Conservation (phyloP, 148 eudicot species). For the Chenopodium quinoa region DNA sequence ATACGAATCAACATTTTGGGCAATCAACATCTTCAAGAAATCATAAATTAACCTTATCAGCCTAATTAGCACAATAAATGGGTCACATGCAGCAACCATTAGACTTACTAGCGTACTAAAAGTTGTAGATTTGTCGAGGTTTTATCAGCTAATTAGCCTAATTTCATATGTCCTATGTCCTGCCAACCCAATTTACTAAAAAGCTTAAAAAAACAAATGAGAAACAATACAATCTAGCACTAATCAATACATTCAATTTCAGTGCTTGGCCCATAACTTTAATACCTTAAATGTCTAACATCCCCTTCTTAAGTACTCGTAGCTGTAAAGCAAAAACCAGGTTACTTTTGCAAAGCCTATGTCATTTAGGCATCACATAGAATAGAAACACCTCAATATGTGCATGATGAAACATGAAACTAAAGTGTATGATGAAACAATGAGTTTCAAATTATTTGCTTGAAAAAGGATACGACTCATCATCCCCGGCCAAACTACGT, state of each 20-base stretch:
- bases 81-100: not conserved
- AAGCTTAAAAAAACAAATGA: not conserved
- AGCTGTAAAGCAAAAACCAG: not conserved
- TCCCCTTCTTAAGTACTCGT: not conserved
- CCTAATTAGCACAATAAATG: not conserved
- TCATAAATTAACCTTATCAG: too few species aligned
- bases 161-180: not conserved
- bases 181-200: not conserved
- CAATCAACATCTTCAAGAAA: not conserved
- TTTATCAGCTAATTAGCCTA: not conserved
- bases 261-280: too few species aligned
- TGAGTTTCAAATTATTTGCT: not conserved
- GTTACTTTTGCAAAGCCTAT: not conserved
- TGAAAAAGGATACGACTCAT: slow-evolving; percentile 75
- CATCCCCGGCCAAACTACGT: slow-evolving; percentile 25
- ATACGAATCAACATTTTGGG: not conserved
- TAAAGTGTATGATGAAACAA: not conserved
- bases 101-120: not conserved
- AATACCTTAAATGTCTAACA: not conserved
- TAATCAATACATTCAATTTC: not conserved
- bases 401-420: not conserved
- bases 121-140: not conserved
- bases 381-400: not conserved
- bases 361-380: not conserved
- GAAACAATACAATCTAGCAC: not conserved